These are phyloP conservation scores for Phytophthora citricola DNA, from an alignment of 352 stramenopile genomes.

Conservation along the genomic window DNA sequence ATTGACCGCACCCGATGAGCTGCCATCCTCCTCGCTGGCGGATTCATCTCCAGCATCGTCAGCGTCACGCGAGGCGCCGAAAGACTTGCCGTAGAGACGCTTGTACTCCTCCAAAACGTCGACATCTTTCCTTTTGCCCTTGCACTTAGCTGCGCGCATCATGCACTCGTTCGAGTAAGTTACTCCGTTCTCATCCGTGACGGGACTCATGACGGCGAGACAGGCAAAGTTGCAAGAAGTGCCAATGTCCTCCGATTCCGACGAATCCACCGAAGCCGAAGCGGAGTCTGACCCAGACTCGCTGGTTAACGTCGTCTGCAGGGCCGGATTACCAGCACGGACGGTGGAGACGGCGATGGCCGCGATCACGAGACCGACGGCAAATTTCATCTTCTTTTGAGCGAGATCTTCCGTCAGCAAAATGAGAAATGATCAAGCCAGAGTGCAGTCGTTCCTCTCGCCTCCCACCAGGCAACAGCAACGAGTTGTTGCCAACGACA, in stretches of 20 bases:
- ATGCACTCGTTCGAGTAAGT: slow-evolving; percentile 21
- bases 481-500: background rate
- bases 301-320: background rate
- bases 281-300: slow-evolving; percentile 1
- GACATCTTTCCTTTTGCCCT: slow-evolving; percentile 1
- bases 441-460: background rate
- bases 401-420: background rate
- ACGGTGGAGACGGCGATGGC: slow-evolving; percentile 16
- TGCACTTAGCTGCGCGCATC: slow-evolving; percentile 25
- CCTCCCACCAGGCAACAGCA: background rate
- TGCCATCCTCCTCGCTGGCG: slow-evolving; percentile 2
- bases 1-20: background rate
- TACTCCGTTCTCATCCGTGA: slow-evolving; percentile 25
- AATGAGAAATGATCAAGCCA: slow-evolving; percentile 16
- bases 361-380: slow-evolving; percentile 9
- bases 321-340: slow-evolving; percentile 10
- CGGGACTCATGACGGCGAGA: slow-evolving; percentile 15
- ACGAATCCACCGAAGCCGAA: slow-evolving; percentile 3
- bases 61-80: slow-evolving; percentile 9
- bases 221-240: slow-evolving; percentile 17
- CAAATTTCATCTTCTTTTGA: slow-evolving; percentile 22
- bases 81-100: slow-evolving; percentile 20
- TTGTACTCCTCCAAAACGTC: slow-evolving; percentile 23
- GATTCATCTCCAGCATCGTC: slow-evolving; percentile 1
- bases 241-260: background rate